Percentiles rank a stretch among this genome's conserved stretches.
These are phyloP conservation scores for Diplocarpon rosae DNA, from an alignment of 2,329 filamentous ascomycete species.

Conservation along the genomic window DNA sequence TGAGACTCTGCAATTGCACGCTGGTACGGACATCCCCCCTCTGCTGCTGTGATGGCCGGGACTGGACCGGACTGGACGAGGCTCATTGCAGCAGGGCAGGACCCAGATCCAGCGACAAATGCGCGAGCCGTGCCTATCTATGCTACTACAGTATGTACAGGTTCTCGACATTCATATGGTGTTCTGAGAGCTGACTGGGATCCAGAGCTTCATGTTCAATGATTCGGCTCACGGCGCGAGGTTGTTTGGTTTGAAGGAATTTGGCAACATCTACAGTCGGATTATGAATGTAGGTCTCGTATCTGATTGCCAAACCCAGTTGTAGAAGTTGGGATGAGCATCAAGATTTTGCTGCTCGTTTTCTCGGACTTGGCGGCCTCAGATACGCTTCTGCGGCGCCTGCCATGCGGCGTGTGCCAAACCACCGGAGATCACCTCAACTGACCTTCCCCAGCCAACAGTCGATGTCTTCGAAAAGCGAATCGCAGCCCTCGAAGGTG, in stretches of 20 bases:
- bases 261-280: conserved; percentile 90
- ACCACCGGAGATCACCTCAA: too few species aligned
- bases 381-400: too few species aligned
- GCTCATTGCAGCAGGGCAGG: conserved; percentile 45
- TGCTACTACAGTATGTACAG: conserved; percentile 56
- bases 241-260: conserved; percentile 93
- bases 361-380: too few species aligned
- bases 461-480: conserved; percentile 95
- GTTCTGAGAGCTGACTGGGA: conserved; percentile 9
- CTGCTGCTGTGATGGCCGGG: conserved; percentile 6
- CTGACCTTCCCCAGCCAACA: conserved; percentile 50
- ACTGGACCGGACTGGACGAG: conserved; percentile 7
- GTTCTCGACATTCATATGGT: not conserved
- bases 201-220: conserved; percentile 81
- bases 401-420: too few species aligned
- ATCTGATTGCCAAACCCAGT: not conserved
- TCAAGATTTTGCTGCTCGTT: too few species aligned
- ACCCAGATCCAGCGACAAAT: conserved; percentile 71
- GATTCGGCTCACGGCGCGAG: conserved; percentile 91
- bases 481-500: conserved; percentile 89
- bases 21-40: conserved; percentile 39
- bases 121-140: conserved; percentile 92
- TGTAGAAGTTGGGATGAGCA: not conserved
- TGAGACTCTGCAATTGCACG: conserved; percentile 78
- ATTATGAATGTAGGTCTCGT: conserved; percentile 65